Conservation (phyloP, 495 filamentous ascomycete genomes). For the Tuber umbilicatum region DNA sequence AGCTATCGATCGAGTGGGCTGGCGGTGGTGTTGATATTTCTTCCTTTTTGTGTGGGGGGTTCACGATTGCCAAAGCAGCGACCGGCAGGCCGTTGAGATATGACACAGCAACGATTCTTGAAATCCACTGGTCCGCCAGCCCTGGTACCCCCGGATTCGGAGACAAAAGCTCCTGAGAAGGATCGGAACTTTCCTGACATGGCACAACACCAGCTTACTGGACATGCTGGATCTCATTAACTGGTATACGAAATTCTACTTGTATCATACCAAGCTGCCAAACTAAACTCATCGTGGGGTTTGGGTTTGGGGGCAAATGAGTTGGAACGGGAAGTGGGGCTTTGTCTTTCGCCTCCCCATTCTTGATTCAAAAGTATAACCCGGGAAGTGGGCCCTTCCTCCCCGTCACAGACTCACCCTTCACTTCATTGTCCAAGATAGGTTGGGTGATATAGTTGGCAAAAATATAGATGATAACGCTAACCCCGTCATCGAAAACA, state of each 20-base stretch:
- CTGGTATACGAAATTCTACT: too few relatives aligned
- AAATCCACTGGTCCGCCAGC: too few relatives aligned
- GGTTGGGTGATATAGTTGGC: background rate
- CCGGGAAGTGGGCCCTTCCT: background rate
- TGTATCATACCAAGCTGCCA: too few relatives aligned
- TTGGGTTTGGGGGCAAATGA: background rate
- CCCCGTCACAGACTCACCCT: background rate
- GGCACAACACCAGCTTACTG: too few relatives aligned
- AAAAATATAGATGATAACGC: background rate
- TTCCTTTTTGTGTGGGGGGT: slow-evolving; percentile 1
- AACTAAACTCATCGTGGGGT: too few relatives aligned
- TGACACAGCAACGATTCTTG: too few relatives aligned
- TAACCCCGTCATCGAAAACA: background rate
- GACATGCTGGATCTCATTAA: too few relatives aligned
- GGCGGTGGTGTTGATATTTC: background rate
- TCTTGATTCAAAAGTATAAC: background rate
- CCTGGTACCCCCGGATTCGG: too few relatives aligned
- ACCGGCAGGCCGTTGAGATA: background rate
- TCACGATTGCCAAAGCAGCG: background rate
- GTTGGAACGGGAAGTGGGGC: background rate
- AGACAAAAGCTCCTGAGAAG: too few relatives aligned
- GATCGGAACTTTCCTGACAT: too few relatives aligned
- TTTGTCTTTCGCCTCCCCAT: background rate
- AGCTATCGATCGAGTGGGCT: background rate
- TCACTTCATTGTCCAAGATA: background rate